Conservation (phyloP, 345 rosid genomes). For the Bruguiera parviflora region DNA sequence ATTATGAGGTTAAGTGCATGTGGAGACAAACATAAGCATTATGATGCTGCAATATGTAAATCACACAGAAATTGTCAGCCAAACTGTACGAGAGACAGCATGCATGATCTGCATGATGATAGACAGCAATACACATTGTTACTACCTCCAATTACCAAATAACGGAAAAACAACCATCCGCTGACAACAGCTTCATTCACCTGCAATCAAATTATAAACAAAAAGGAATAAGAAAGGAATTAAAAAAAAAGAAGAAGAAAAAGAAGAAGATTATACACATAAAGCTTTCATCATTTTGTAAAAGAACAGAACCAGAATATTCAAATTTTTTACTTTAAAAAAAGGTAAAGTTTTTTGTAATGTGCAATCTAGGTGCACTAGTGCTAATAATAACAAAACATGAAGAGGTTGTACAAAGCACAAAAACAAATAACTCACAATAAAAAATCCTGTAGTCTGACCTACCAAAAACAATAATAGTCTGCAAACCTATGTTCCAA, state of each 20-base stretch:
- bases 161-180: conserved; percentile 97
- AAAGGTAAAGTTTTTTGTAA: no score
- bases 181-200: conserved; percentile 95
- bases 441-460: not conserved
- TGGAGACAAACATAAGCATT: no score
- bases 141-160: conserved; percentile 97
- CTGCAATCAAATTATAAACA: conserved; percentile 38
- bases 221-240: not conserved
- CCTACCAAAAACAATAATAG: not conserved
- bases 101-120: not conserved
- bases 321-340: no score
- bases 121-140: conserved; percentile 4
- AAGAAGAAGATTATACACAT: not conserved
- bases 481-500: no score
- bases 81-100: not conserved
- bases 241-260: not conserved
- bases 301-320: no score
- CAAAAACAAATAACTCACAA: no score
- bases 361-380: no score
- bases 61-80: not conserved
- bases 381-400: no score
- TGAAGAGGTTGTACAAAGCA: no score
- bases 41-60: not conserved
- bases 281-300: no score
- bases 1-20: not conserved